These are phyloP conservation scores for Aspergillus kassunensis DNA, from an alignment of 495 filamentous ascomycete genomes.

Conservation along the genomic window DNA sequence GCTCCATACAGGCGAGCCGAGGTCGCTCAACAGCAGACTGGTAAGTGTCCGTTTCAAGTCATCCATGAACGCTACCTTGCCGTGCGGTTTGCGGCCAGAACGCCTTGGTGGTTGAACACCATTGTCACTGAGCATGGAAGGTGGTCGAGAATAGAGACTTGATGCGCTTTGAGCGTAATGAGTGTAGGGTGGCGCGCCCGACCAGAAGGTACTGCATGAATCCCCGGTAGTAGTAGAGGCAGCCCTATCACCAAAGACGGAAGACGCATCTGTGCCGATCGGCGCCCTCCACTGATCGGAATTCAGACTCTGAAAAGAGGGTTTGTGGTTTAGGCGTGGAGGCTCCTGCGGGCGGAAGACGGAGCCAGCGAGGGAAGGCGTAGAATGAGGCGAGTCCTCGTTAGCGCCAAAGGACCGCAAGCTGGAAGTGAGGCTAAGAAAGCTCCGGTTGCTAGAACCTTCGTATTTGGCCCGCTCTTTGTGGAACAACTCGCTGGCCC, in stretches of 20 bases:
- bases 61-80: slow-evolving; percentile 64
- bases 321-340: slow-evolving; percentile 35
- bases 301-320: slow-evolving; percentile 61
- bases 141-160: slow-evolving; percentile 47
- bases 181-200: slow-evolving; percentile 63
- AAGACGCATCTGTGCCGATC: slow-evolving; percentile 47
- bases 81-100: slow-evolving; percentile 38
- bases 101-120: slow-evolving; percentile 31
- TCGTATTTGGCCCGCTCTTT: slow-evolving; percentile 76
- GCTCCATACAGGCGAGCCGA: slow-evolving; percentile 79
- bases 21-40: slow-evolving; percentile 82
- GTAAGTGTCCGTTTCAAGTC: slow-evolving; percentile 76
- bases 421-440: slow-evolving; percentile 43
- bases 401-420: slow-evolving; percentile 51
- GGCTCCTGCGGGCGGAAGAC: slow-evolving; percentile 41
- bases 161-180: slow-evolving; percentile 58
- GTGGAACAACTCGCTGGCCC: slow-evolving; percentile 86
- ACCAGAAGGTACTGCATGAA: slow-evolving; percentile 83
- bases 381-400: slow-evolving; percentile 39
- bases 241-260: slow-evolving; percentile 50
- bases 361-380: slow-evolving; percentile 23
- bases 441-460: slow-evolving; percentile 47
- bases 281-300: slow-evolving; percentile 61
- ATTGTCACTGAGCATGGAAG: slow-evolving; percentile 42
- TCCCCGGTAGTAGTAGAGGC: slow-evolving; percentile 65